phyloP scores from a whole-genome alignment of 1,284 basidiomycete species.

The Farysia itapuensis region DNA sequence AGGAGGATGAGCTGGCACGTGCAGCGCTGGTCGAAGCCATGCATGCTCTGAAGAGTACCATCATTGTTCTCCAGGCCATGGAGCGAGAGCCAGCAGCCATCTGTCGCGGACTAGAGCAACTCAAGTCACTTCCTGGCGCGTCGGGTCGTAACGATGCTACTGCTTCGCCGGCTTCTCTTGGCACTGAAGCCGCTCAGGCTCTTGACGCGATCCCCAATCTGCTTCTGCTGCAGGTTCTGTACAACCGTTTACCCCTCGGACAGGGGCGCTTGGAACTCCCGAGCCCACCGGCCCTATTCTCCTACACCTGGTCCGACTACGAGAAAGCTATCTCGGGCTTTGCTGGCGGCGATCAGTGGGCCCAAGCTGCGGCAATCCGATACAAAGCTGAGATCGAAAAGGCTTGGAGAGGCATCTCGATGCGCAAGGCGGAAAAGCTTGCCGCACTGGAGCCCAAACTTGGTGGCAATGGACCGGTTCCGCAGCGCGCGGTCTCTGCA shows the following conservation, averaged over 20 bases:
- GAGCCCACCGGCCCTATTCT: conserved; percentile 48
- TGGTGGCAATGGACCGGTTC: too few relatives aligned
- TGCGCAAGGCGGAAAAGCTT: conserved; percentile 14
- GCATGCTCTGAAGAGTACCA: conserved; percentile 49
- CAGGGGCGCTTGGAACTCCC: conserved; percentile 30
- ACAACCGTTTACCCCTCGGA: conserved; percentile 47
- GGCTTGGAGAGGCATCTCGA: conserved; percentile 14
- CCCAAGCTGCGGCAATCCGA: conserved; percentile 37
- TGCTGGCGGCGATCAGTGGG: conserved; percentile 47
- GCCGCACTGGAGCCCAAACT: conserved; percentile 11
- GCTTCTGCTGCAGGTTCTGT: conserved; percentile 52
- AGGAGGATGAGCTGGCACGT: conserved; percentile 54
- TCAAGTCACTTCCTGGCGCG: conserved; percentile 13
- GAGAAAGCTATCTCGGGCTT: conserved; percentile 54
- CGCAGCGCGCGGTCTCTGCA: too few relatives aligned
- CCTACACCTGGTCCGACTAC: conserved; percentile 52
- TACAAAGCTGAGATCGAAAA: conserved; percentile 45
- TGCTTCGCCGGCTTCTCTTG: conserved; percentile 5
- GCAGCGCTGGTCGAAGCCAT: conserved; percentile 55
- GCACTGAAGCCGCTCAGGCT: conserved; percentile 29
- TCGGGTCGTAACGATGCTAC: background rate
- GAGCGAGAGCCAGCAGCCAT: conserved; percentile 46
- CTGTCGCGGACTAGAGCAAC: conserved; percentile 17
- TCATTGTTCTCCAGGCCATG: conserved; percentile 46
- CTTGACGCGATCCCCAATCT: conserved; percentile 52